A percentile compares a stretch with the other conserved stretches of the same genome.
phyloP scores from a whole-genome alignment of 2,329 filamentous ascomycete species.

The Clonostachys rosea region DNA sequence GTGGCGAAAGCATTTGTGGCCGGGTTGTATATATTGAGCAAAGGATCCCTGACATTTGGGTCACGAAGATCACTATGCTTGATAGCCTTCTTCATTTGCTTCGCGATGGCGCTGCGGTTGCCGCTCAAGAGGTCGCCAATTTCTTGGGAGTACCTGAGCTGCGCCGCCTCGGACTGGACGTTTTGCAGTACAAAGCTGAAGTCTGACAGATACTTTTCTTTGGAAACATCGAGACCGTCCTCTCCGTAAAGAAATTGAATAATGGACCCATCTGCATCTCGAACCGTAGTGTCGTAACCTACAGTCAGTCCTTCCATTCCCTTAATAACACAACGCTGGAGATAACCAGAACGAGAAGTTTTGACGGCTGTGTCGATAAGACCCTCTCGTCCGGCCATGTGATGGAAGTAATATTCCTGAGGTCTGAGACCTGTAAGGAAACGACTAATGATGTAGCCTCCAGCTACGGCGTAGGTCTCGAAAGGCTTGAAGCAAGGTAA shows the following conservation, averaged over 20 bases:
- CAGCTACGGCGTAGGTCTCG: slow-evolving; percentile 83
- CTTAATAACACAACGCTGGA: slow-evolving; percentile 96
- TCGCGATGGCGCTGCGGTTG: slow-evolving; percentile 58
- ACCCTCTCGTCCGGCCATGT: slow-evolving; percentile 98
- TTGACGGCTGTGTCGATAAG: slow-evolving; percentile 99
- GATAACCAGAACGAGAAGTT: slow-evolving; percentile 92
- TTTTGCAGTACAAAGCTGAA: slow-evolving; percentile 91
- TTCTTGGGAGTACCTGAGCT: slow-evolving; percentile 62
- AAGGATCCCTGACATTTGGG: slow-evolving; percentile 65
- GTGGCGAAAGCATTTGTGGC: slow-evolving; percentile 78
- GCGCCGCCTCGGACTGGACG: slow-evolving; percentile 71
- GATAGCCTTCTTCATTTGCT: slow-evolving; percentile 76
- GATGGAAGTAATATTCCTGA: slow-evolving; percentile 98
- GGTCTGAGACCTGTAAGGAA: slow-evolving; percentile 97
- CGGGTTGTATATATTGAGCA: slow-evolving; percentile 68
- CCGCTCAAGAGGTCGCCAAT: slow-evolving; percentile 38
- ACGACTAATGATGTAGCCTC: slow-evolving; percentile 89
- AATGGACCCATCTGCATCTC: slow-evolving; percentile 88
- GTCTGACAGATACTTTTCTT: slow-evolving; percentile 85
- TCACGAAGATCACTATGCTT: slow-evolving; percentile 62
- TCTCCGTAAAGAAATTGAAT: slow-evolving; percentile 97
- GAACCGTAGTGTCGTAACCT: slow-evolving; percentile 89
- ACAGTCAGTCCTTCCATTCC: slow-evolving; percentile 94
- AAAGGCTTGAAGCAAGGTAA: slow-evolving; percentile 90
- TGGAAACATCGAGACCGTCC: slow-evolving; percentile 90